phyloP scores from a whole-genome alignment of 345 rosid species.

The Syzygium aqueum region DNA sequence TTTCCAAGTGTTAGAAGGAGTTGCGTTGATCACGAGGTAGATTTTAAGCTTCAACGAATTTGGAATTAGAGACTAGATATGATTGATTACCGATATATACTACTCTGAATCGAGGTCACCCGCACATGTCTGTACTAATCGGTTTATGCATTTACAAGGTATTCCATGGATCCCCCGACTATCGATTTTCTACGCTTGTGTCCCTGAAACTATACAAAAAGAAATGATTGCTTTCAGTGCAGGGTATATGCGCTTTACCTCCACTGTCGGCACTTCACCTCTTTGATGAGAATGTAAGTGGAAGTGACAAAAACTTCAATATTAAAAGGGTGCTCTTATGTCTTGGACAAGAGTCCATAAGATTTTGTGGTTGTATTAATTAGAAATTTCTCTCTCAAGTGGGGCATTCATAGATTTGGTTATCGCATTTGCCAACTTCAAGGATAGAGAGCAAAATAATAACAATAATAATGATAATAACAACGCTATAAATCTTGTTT shows the following conservation, averaged over 20 bases:
- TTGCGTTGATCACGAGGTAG: neutral
- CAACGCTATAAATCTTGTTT: neutral
- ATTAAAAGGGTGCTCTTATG: neutral
- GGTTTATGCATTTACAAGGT: no score
- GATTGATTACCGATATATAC: neutral
- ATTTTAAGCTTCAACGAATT: neutral
- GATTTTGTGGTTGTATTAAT: neutral
- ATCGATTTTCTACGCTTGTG: neutral
- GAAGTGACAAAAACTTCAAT: neutral
- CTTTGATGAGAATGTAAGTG: neutral
- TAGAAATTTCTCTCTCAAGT: neutral
- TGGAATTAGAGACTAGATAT: neutral
- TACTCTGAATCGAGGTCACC: neutral
- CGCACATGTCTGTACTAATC: neutral
- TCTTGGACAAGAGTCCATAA: neutral
- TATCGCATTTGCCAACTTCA: no score
- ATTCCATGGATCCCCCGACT: neutral
- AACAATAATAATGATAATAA: neutral
- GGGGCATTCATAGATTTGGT: neutral
- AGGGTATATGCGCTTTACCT: neutral
- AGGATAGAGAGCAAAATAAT: neutral
- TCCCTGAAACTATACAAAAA: neutral
- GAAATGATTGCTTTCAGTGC: neutral
- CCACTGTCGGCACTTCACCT: neutral
- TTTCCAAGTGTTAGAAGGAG: neutral